phyloP scores from a whole-genome alignment of 352 stramenopile genomes.

The Salisapilia sapeloensis region DNA sequence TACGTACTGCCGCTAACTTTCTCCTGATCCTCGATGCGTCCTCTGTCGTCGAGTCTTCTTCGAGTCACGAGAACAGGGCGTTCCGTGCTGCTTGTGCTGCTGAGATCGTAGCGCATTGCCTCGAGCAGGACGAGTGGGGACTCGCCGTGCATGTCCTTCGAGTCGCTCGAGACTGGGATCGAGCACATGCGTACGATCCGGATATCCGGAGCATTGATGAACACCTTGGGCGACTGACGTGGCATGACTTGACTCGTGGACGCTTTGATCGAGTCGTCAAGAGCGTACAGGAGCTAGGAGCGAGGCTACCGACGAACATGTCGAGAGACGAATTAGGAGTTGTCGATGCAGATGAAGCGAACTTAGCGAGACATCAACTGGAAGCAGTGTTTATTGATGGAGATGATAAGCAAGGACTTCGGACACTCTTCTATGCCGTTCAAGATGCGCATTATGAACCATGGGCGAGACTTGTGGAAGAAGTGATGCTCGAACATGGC shows the following conservation, averaged over 20 bases:
- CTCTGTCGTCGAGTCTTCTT: conserved; percentile 4
- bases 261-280: conserved; percentile 50
- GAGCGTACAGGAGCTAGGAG: conserved; percentile 43
- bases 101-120: conserved; percentile 42
- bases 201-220: conserved; percentile 30
- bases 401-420: background rate
- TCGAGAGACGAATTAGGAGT: background rate
- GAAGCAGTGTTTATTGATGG: background rate
- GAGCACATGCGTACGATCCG: conserved; percentile 7
- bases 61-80: conserved; percentile 6
- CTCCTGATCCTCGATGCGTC: conserved; percentile 48
- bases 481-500: too few relatives aligned
- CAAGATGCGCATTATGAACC: background rate
- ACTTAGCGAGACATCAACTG: background rate
- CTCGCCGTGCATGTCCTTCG: conserved; percentile 64
- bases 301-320: conserved; percentile 16
- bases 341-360: background rate
- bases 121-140: conserved; percentile 60
- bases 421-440: background rate
- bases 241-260: conserved; percentile 30
- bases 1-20: conserved; percentile 72
- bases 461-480: background rate
- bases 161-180: conserved; percentile 65
- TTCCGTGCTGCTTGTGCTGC: conserved; percentile 38
- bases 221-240: conserved; percentile 28